Evolutionary conservation across 2,329 filamentous ascomycete species (phyloP), one percentile per base, ranked within the genome.

Genomic region (Fusarium xyrophilum): DNA sequence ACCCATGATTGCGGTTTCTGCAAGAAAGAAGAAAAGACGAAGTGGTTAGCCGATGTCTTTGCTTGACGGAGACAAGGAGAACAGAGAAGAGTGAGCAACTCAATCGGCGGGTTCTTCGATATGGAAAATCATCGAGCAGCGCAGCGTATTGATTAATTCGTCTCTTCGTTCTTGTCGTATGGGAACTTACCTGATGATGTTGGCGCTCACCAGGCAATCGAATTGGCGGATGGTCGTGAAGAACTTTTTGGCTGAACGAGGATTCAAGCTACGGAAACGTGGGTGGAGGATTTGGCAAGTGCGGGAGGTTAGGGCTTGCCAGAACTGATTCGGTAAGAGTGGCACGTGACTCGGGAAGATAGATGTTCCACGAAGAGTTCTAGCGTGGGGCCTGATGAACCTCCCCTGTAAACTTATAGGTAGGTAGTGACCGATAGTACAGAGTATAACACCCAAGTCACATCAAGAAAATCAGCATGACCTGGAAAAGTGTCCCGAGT

Each of bases 1-100:
- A 99, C 96, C 92, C 92, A 95, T 95, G 87, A 90, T 92, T 91
- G 89, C 90, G 85, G 86, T 87, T 86, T 87, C 87, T 90, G 82
- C 74, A 78, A 65, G 58, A 67, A 64, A 61, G 74, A 64, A 67
- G 44, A 55, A 52, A 38, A 60, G 47, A 56, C 63, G 50, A 70
- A 65, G 46, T 63, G 60, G 68, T 77, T 63, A 74, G 73, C 63
- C 30, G 35, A 38, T 56, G 46, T 42, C 33, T 65, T 47, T 57
- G 21, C 30, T 17, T 23, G 36, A 56, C 23, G 52, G 39, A 48
- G 21, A 27, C 48, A 47, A 52, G 36, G 39, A 61, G 35, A 46
- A 53, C 28, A 38, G 46, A 50, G 60, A 59, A 68, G 39, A 33
- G 47, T 21, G 58, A 60, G 61, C 19, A 69, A 71, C 68, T 70